Evolutionary conservation across 352 stramenopile genomes (phyloP), one percentile per base, ranked within the genome.

Genomic region (Phytophthora citricola): DNA sequence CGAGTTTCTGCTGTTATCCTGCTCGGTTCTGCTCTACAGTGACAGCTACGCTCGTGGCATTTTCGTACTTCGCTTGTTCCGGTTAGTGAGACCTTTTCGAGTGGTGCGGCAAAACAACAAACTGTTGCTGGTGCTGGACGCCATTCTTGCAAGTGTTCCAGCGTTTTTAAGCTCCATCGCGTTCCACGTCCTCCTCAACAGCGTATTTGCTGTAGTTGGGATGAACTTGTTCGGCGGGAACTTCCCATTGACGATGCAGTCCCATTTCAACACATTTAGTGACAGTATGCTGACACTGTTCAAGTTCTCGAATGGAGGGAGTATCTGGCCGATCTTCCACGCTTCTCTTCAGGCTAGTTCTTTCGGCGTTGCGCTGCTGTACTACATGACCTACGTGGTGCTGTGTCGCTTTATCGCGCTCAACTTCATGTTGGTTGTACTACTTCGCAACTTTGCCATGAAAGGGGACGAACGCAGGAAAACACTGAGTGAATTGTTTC

Each of bases 401-500:
- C 62, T 94, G 4, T 84, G 76, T 24, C 76, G 84, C 20, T 90
- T 86, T 29, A 45, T 95, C 1, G 76, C 90, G 14, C 71, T 95
- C 1, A 95, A 95, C 69, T 91, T 95, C 54, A 92, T 96, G 78
- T 72, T 95, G 17, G 87, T 96, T 4, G 85, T 95, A 27, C 61
- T 96, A 22, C 73, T 95, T 12, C 76, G 81, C 14, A 91, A 93
- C 54, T 96, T 96, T 26, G 85, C 81, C 3, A 89, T 95, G 83
- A 95, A 93, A 60, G 85, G 90, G 43, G 87, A 96, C 39, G 87
- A 93, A 58, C 75, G 89, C 10, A 78, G 83, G 46, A 87, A 82
- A 57, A 92, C 75, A 0, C 55, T 95, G 11, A 87, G 79, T 51
- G 77, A 85, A 38, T 59, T 90, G 5, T 95, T 95, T 39, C 83